Conservation (phyloP, 257 asterid species). For the Solanum pennellii region DNA sequence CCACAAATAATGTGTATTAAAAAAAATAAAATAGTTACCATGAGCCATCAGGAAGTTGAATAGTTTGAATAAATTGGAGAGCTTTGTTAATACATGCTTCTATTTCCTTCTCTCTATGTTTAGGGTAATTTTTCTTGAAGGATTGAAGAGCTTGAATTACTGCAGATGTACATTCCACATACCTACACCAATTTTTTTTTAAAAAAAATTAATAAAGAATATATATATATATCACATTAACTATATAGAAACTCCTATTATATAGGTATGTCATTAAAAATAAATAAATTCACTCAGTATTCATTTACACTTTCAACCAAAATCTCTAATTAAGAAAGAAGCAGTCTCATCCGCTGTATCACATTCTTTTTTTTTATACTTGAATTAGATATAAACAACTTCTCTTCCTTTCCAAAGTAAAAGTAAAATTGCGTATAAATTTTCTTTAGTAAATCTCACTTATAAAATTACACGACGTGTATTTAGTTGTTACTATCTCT, state of each 20-base stretch:
- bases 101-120: conserved; percentile 24
- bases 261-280: no score
- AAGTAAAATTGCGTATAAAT: no score
- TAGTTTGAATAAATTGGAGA: conserved; percentile 33
- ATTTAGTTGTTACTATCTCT: no score
- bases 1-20: background rate
- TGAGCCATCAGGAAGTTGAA: conserved; percentile 57
- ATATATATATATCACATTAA: background rate
- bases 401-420: no score
- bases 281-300: background rate
- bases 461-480: no score
- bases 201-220: no score
- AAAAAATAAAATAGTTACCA: conserved; percentile 14
- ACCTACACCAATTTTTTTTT: conserved; percentile 13
- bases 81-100: conserved; percentile 41
- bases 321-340: background rate
- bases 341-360: background rate
- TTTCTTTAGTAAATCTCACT: no score
- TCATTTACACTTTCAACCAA: background rate
- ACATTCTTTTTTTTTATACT: no score
- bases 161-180: conserved; percentile 66
- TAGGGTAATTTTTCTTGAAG: conserved; percentile 25
- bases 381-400: no score
- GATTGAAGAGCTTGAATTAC: conserved; percentile 35
- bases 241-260: no score